phyloP scores from a whole-genome alignment of 192 early-diverging fungal genomes.

The Coemansia erecta region DNA sequence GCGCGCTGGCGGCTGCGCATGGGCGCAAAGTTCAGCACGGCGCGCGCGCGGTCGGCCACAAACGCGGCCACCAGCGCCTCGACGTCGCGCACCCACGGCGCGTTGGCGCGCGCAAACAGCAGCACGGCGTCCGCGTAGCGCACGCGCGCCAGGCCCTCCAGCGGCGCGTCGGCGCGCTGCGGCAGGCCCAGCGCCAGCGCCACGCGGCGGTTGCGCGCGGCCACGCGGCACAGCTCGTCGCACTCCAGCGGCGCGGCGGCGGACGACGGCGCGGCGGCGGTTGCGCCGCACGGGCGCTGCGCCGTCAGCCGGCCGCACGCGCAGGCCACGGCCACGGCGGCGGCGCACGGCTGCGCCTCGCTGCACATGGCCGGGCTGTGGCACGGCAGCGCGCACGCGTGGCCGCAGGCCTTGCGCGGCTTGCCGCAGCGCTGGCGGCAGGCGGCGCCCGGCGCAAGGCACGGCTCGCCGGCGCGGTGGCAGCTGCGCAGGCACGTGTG shows the following conservation, averaged over 20 bases:
- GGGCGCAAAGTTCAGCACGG: conserved; percentile 63
- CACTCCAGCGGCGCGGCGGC: conserved; percentile 65
- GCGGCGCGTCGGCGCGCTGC: conserved; percentile 43
- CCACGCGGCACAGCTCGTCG: conserved; percentile 76
- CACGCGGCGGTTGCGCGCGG: conserved; percentile 75
- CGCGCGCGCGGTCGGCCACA: conserved; percentile 57
- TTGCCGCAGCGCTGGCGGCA: conserved; percentile 77
- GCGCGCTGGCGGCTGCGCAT: conserved; percentile 65
- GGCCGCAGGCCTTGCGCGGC: conserved; percentile 78
- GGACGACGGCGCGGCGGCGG: conserved; percentile 43
- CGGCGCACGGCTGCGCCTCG: conserved; percentile 69
- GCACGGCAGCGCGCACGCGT: conserved; percentile 71
- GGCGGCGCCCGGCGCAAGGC: conserved; percentile 57
- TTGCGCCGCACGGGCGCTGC: conserved; percentile 68
- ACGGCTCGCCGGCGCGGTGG: conserved; percentile 68
- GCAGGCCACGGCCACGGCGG: conserved; percentile 62
- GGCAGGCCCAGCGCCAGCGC: conserved; percentile 75
- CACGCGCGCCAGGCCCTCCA: conserved; percentile 40
- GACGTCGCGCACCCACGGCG: conserved; percentile 64
- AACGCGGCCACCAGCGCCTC: conserved; percentile 68
- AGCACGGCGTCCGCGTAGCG: conserved; percentile 65
- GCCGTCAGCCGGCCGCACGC: conserved; percentile 69
- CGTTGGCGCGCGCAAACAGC: conserved; percentile 63
- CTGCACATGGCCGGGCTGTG: conserved; percentile 76
- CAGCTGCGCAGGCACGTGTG: conserved; percentile 83